A percentile compares a stretch with the other conserved stretches of the same genome.
These are phyloP conservation scores for Suhomyces guaymorum DNA, from an alignment of 1,139 yeast species.

Conservation along the genomic window DNA sequence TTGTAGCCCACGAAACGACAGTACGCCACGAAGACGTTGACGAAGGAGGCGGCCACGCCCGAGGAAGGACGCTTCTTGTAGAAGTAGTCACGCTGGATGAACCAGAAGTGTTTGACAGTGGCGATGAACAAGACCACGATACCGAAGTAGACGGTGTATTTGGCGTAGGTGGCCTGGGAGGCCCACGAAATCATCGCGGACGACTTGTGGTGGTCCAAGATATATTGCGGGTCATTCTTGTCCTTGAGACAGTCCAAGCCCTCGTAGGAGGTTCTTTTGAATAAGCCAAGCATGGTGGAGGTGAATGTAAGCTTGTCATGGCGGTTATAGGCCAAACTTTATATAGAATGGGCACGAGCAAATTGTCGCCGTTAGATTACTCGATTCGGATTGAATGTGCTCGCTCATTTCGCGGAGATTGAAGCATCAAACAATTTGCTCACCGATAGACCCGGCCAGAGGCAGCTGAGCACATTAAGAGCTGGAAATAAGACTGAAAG, in stretches of 20 bases:
- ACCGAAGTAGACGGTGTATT: slow-evolving; percentile 49
- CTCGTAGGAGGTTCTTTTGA: slow-evolving; percentile 16
- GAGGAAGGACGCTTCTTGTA: slow-evolving; percentile 20
- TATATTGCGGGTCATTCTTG: slow-evolving; percentile 28
- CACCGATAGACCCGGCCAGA: too few species aligned
- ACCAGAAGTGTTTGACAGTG: slow-evolving; percentile 41
- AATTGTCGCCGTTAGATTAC: slow-evolving; percentile 2
- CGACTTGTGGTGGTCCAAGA: too few species aligned
- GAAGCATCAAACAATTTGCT: too few species aligned
- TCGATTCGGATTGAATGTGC: slow-evolving; percentile 6
- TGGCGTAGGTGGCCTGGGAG: slow-evolving; percentile 42
- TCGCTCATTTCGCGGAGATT: too few species aligned
- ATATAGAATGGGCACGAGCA: slow-evolving; percentile 5
- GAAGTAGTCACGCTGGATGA: slow-evolving; percentile 34
- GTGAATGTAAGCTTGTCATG: background rate
- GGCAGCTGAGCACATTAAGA: too few species aligned
- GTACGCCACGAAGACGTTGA: slow-evolving; percentile 39
- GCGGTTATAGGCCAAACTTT: slow-evolving; percentile 1
- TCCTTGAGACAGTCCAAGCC: slow-evolving; percentile 54
- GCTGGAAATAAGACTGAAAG: too few species aligned
- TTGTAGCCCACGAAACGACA: slow-evolving; percentile 52
- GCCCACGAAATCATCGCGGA: slow-evolving; percentile 50
- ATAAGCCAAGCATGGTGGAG: slow-evolving; percentile 7
- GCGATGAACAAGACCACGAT: slow-evolving; percentile 40
- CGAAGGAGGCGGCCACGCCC: slow-evolving; percentile 17